A percentile compares a stretch with the other conserved stretches of the same genome.
phyloP scores from a whole-genome alignment of 306 rosid genomes.

The Medicago truncatula region MtrunA17r5.0-ANR NC_053049.1:34748001-34748500 shows the following conservation, averaged over 20 bases:
- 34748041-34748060: constrained; percentile 81
- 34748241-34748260: constrained; percentile 86
- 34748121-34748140: constrained; percentile 91
- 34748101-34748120: constrained; percentile 96
- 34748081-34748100: constrained; percentile 82
- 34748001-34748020: constrained; percentile 73
- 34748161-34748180: constrained; percentile 90
- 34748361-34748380: constrained; percentile 7
- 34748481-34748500: background rate
- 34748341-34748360: background rate
- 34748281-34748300: constrained; percentile 28
- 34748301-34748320: constrained; percentile 26
- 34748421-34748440: background rate
- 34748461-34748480: background rate
- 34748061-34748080: constrained; percentile 82
- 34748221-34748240: constrained; percentile 91
- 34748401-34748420: constrained; percentile 11
- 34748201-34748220: constrained; percentile 94
- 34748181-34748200: constrained; percentile 97
- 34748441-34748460: background rate
- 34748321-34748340: constrained; percentile 25
- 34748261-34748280: constrained; percentile 61
- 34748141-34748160: constrained; percentile 80
- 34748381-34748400: constrained; percentile 5
- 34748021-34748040: constrained; percentile 77